These are phyloP conservation scores for Fagopyrum tataricum DNA, from an alignment of 148 eudicot genomes.

Conservation along the genomic window DNA sequence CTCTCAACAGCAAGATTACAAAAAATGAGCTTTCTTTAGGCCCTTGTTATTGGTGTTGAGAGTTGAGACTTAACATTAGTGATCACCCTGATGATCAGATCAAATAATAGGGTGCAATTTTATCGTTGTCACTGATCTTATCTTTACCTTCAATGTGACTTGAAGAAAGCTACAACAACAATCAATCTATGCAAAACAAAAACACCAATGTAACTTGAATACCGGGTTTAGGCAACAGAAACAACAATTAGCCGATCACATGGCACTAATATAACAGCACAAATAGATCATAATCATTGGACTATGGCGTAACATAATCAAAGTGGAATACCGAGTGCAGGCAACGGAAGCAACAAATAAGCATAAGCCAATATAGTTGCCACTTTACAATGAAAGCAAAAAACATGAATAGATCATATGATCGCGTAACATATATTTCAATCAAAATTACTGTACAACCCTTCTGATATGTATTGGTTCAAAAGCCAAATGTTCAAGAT, in stretches of 20 bases:
- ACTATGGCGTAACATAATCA: not conserved
- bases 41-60: not conserved
- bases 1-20: not conserved
- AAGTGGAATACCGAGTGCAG: too few relatives aligned
- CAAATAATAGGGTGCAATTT: not conserved
- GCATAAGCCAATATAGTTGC: too few relatives aligned
- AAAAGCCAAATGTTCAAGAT: not conserved
- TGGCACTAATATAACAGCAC: not conserved
- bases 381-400: too few relatives aligned
- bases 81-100: too few relatives aligned
- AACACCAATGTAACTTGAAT: not conserved
- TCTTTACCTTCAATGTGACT: not conserved
- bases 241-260: not conserved
- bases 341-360: too few relatives aligned
- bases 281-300: not conserved
- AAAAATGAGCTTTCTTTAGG: not conserved
- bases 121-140: not conserved
- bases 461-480: not conserved
- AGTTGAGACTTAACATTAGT: not conserved
- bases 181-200: not conserved
- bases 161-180: not conserved
- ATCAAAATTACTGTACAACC: slow-evolving; percentile 11
- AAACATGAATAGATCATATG: too few relatives aligned
- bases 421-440: not conserved
- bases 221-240: not conserved